Evolutionary conservation across 2,329 filamentous ascomycete species (phyloP), one percentile per base, ranked within the genome.

Genomic region (Pseudohalonectria lignicola): DNA sequence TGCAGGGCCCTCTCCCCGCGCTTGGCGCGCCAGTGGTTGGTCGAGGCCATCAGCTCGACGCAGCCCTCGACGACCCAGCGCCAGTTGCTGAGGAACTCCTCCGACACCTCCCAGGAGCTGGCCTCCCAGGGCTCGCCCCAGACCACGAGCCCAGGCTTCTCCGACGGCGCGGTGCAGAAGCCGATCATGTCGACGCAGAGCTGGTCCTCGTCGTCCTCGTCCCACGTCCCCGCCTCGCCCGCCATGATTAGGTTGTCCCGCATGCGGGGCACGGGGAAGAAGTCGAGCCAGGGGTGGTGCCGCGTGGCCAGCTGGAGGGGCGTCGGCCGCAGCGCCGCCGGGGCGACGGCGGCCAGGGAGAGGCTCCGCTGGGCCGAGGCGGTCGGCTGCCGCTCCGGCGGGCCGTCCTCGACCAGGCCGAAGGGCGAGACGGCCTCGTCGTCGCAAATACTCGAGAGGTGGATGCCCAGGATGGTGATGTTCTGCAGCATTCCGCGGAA

Each of bases 71-170:
- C 41, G 16, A 66, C 47, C 37, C 53, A 62, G 4, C 49, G 50
- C 56, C 59, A 69, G 34, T 51, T 53, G 19, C 44, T 43, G 36
- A 56, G 45, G 45, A 67, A 67, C 3, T 50, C 49, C 36, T 59
- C 53, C 0, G 55, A 63, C 3, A 65, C 45, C 45, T 67, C 64
- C 64, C 63, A 67, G 31, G 56, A 59, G 5, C 47, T 41, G 3
- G 53, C 40, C 20, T 52, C 41, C 53, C 62, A 66, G 10, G 63
- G 60, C 15, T 58, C 53, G 11, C 51, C 51, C 63, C 63, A 66
- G 4, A 63, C 50, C 3, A 65, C 46, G 9, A 59, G 15, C 5
- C 56, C 55, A 5, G 47, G 48, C 23, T 26, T 26, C 23, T 26
- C 23, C 8, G 41, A 35, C 33, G 51, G 48, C 11, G 48, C 43